Percentiles rank a stretch among this genome's conserved stretches.
phyloP scores from a whole-genome alignment of 805 yeast species.

The Isabelozyma heimii region DNA sequence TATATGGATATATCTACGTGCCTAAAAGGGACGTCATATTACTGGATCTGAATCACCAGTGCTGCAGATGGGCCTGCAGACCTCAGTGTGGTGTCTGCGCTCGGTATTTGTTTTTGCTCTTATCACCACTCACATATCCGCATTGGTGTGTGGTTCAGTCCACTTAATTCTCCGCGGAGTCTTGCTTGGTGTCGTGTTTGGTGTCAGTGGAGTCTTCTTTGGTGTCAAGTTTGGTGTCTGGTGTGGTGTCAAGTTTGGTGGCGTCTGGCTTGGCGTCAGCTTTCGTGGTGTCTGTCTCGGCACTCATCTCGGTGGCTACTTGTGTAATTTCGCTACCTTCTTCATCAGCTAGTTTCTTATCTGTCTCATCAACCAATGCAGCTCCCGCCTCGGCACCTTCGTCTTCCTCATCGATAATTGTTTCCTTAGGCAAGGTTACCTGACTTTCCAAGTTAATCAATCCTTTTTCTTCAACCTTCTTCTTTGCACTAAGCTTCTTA shows the following conservation, averaged over 20 bases:
- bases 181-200: not conserved
- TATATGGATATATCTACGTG: too few relatives aligned
- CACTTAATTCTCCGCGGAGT: not conserved
- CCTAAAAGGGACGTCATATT: too few relatives aligned
- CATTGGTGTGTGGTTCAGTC: not conserved
- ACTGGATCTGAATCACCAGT: too few relatives aligned
- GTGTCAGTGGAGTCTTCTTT: too few relatives aligned
- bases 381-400: slow-evolving; percentile 5
- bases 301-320: not conserved
- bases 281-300: not conserved
- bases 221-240: too few relatives aligned
- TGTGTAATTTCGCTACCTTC: not conserved
- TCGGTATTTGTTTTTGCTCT: too few relatives aligned
- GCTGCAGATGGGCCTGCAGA: too few relatives aligned
- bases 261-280: not conserved
- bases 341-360: slow-evolving; percentile 1
- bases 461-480: not conserved
- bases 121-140: too few relatives aligned
- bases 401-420: slow-evolving; percentile 33
- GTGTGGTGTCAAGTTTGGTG: not conserved
- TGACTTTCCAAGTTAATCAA: slow-evolving; percentile 25
- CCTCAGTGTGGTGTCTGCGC: too few relatives aligned
- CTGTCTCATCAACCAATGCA: not conserved
- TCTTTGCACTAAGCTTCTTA: slow-evolving; percentile 14
- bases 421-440: slow-evolving; percentile 39